Base-by-base conservation (phyloP, 1,284 basidiomycete species). In the Cryptococcus sp. region DNA sequence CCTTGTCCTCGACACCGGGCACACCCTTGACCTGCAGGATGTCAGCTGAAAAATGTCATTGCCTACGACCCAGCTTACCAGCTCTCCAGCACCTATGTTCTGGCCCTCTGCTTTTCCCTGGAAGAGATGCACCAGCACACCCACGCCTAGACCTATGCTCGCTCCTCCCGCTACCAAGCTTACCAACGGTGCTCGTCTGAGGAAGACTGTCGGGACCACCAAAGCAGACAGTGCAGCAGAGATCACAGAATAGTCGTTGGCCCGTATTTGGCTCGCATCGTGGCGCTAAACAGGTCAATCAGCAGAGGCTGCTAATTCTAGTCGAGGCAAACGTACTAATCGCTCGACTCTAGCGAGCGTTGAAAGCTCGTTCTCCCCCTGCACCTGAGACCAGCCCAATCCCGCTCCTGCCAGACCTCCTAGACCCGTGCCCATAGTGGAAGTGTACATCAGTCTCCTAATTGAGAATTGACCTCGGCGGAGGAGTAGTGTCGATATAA, bases 201-300 rank as follows among this genome's bases (percentile, higher is more conserved):
- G 68, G 60, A 79, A 72, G 45, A 78, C 46, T 11, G 78, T 71
- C 0, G 77, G 77, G 17, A 68, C 50, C 46, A 78, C 39, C 19
- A 79, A 57, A 7, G 64, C 71, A 10, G 69, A 68, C 8, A 79
- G 66, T 1, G 66, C 61, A 22, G 73, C 70, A 20, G 75, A 74
- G 39, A 79, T 79, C 25, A 77, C 50, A 0, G 74, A 74, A 47
- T 73, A 79, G 59, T 79, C 78, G 56, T 79, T 76, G 11, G 67
- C 62, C 35, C 69, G 65, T 8, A 77, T 58, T 57, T 77, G 75
- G 13, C 58, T 52, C 0, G 49, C 49, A 63, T 73, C 74, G 57
- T 65, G 50, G 25, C 55, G 52, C 75, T 76, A 35, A 38, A 8
- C 19, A 19, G 15, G 16, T 40, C 20, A 11, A n/a, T 39, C 19